A percentile compares a stretch with the other conserved stretches of the same genome.
These are phyloP conservation scores for Monsonia emarginata DNA, from an alignment of 441 rosid species.

Conservation along the genomic window DNA sequence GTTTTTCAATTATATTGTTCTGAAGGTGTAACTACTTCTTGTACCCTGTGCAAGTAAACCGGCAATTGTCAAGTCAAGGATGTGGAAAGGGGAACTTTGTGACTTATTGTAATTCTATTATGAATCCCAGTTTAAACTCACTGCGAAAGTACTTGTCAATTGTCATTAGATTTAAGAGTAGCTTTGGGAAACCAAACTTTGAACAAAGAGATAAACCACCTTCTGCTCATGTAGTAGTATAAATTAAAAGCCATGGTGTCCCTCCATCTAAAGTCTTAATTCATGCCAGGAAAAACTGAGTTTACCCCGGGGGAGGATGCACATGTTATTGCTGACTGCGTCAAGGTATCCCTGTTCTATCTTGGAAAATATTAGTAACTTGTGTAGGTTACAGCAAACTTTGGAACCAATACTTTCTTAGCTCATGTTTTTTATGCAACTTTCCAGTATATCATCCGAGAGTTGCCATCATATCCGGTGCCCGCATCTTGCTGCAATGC, in stretches of 20 bases:
- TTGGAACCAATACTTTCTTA: conserved; percentile 17
- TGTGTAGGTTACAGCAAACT: conserved; percentile 12
- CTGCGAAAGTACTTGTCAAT: not conserved
- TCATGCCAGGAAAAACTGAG: conserved; percentile 58
- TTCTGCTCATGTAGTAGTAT: conserved; percentile 7
- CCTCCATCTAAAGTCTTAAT: conserved; percentile 5
- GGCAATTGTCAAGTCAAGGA: not conserved
- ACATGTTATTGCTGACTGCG: conserved; percentile 89
- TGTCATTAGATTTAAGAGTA: not conserved
- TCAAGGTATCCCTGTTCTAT: conserved; percentile 51
- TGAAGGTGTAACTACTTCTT: not conserved
- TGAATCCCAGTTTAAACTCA: not conserved
- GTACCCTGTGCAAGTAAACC: not conserved
- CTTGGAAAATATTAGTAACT: conserved; percentile 12
- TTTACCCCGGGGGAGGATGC: conserved; percentile 72
- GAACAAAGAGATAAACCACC: not conserved
- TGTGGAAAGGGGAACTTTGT: not conserved
- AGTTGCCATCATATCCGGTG: conserved; percentile 95
- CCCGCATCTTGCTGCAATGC: conserved; percentile 99
- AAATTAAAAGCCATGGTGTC: conserved; percentile 8
- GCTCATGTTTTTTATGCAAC: conserved; percentile 20
- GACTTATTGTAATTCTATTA: not conserved
- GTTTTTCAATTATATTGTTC: not conserved
- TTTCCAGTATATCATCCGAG: conserved; percentile 79
- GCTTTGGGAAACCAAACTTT: conserved; percentile 8